Evolutionary conservation across 2,329 filamentous ascomycete genomes (phyloP), one percentile per base, ranked within the genome.

Genomic region (Laburnicola sp.): DNA sequence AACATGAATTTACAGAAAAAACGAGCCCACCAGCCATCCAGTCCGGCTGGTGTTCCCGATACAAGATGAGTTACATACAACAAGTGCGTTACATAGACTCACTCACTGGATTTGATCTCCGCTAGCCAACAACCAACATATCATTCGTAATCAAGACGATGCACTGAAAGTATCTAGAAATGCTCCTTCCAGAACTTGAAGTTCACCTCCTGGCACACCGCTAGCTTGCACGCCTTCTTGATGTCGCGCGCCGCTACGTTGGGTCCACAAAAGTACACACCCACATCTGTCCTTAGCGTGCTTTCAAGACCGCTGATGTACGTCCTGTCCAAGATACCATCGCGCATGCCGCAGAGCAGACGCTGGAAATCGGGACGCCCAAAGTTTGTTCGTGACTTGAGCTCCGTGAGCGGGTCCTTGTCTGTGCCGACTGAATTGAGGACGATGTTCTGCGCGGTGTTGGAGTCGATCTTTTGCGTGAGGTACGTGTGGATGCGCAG

Each of bases 101-200:
- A 2, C 11, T 9, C 6, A 39, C 30, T 32, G 30, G n/a, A 7
- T 32, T 32, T 32, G 7, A 8, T 8, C 30, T 8, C 30, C 30
- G 7, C 30, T 32, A 8, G 30, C 7, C n/a, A 32, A 32, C n/a
- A 32, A 7, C 7, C 6, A 22, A 10, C 22, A 16, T 21, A 6
- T 21, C 11, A 22, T 39, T 8, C 22, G 9, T 22, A 16, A 16
- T 23, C 34, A 38, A 30, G 4, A 27, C 16, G 11, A 8, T n/a
- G 21, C 16, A 25, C 9, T 3, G 4, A 38, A 9, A 35, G 16
- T 32, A 31, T 64, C 58, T 72, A 80, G 58, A 80, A 80, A 71
- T 99, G 93, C 76, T 99, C 94, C 79, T 99, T 99, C 94, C 94
- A 99, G 80, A 99, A 99, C 65, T 90, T 89, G 78, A 97, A 99